A percentile compares a stretch with the other conserved stretches of the same genome.
phyloP scores from a whole-genome alignment of 768 basidiomycete genomes.

The Infundibulicybe gibba region DNA sequence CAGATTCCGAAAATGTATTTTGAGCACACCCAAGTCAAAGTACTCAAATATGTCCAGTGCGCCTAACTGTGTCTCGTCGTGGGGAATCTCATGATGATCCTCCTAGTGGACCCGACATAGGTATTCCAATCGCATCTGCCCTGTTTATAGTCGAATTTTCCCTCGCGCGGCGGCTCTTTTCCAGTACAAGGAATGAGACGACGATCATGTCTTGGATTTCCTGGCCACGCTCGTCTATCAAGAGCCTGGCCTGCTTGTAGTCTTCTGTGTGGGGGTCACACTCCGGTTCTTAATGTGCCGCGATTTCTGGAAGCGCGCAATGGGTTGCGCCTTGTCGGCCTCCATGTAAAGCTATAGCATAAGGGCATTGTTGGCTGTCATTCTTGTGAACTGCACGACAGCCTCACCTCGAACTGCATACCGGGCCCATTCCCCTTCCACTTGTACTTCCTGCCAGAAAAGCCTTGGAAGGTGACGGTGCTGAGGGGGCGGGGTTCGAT shows the following conservation, averaged over 20 bases:
- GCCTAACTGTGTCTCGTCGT: no score
- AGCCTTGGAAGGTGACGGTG: constrained; percentile 31
- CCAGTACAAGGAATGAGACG: constrained; percentile 37
- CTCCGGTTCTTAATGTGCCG: constrained; percentile 10
- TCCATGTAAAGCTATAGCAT: constrained; percentile 28
- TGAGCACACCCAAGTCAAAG: no score
- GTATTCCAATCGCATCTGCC: constrained; percentile 8
- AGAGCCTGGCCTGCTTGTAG: constrained; percentile 24
- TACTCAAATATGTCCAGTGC: no score
- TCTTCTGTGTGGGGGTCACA: constrained; percentile 13
- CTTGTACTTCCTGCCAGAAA: constrained; percentile 28
- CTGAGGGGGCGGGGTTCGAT: constrained; percentile 14
- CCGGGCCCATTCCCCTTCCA: constrained; percentile 39
- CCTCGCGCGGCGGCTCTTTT: constrained; percentile 29
- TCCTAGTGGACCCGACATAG: no score
- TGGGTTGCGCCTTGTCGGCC: constrained; percentile 27
- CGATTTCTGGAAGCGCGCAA: constrained; percentile 16
- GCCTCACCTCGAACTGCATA: constrained; percentile 26
- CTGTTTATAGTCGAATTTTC: constrained; percentile 20
- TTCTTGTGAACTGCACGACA: no score
- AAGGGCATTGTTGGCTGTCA: constrained; percentile 1
- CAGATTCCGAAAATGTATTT: no score
- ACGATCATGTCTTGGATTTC: constrained; percentile 34
- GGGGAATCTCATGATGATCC: no score
- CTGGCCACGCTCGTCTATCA: constrained; percentile 25